Evolutionary conservation across 2,329 filamentous ascomycete genomes (phyloP), one percentile per base, ranked within the genome.

Genomic region (Thielaviopsis musarum): DNA sequence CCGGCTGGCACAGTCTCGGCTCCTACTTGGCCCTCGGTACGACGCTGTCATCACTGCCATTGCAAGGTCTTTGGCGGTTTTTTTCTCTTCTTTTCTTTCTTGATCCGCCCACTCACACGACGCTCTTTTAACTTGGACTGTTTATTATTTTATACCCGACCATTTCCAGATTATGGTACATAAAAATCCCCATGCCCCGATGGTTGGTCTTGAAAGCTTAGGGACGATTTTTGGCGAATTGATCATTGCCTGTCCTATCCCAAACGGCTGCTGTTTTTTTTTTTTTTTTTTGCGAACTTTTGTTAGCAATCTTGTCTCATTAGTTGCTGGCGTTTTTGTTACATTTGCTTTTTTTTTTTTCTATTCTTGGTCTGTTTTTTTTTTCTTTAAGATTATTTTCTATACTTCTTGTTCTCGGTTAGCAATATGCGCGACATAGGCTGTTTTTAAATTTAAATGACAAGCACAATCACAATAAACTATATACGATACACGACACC

Each of bases 301-400:
- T 34, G 30, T 34, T 34, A 12, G 30, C 30, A 34, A 34, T 34
- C 10, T 34, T 34, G 30, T 34, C 30, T 34, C 10, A 34, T 34
- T 34, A 34, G 5, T 10, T 34, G 4, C 30, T 34, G 30, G 30
- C 10, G 30, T 34, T 34, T 34, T 34, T 12, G 30, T 34, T 28
- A n/a, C 26, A 56, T 56, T 30, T 19, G 38, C 15, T 19, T 34
- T 38, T 34, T 5, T 54, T 56, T 22, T 21, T n/a, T 17, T 21
- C 21, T 48, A 21, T 24, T 59, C 22, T 28, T n/a, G 19, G 19
- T 54, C 55, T 41, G 24, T 6, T 55, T 59, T 55, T 55, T 38
- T 59, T 45, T 59, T 59, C 38, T 45, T 17, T 48, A 21, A 56
- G 54, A 48, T 56, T 56, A 26, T 56, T 12, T 49, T 49, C 17